Conservation (phyloP, 2,329 filamentous ascomycete genomes). For the Huntiella bhutanensis region DNA sequence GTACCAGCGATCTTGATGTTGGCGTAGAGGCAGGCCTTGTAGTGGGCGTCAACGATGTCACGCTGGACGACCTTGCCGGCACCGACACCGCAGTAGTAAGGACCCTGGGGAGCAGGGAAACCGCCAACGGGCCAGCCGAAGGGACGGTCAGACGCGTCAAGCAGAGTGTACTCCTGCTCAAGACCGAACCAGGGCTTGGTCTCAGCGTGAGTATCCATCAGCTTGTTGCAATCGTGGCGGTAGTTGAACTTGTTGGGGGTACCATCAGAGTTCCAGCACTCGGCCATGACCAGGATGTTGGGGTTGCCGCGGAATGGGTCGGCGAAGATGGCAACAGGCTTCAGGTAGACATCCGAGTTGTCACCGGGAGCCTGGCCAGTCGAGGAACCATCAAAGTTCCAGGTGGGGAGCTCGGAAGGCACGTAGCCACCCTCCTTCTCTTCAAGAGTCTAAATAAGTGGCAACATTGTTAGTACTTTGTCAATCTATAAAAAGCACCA, state of each 20-base stretch:
- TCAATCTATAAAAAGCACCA: too few relatives aligned
- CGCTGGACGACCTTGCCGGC: slow-evolving; percentile 94
- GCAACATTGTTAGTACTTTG: not conserved
- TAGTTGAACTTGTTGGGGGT: slow-evolving; percentile 98
- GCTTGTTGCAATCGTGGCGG: slow-evolving; percentile 74
- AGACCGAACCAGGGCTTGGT: slow-evolving; percentile 94
- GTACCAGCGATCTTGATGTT: slow-evolving; percentile 90
- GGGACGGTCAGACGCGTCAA: slow-evolving; percentile 69
- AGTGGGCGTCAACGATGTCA: slow-evolving; percentile 69
- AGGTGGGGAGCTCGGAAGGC: slow-evolving; percentile 33
- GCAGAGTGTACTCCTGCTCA: slow-evolving; percentile 75
- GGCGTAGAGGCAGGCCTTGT: slow-evolving; percentile 52
- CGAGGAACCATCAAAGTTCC: slow-evolving; percentile 57
- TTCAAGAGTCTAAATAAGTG: slow-evolving; percentile 26
- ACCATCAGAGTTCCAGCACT: slow-evolving; percentile 88
- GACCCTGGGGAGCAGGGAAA: slow-evolving; percentile 81
- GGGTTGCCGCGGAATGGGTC: slow-evolving; percentile 78
- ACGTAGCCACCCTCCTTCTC: slow-evolving; percentile 26
- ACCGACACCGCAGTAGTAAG: slow-evolving; percentile 83
- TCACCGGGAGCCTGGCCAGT: slow-evolving; percentile 82
- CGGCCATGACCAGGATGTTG: slow-evolving; percentile 85
- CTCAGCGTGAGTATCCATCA: slow-evolving; percentile 72
- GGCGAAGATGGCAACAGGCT: slow-evolving; percentile 72
- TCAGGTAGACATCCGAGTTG: slow-evolving; percentile 95
- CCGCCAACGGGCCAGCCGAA: slow-evolving; percentile 56